A percentile compares a stretch with the other conserved stretches of the same genome.
Conservation (phyloP, 2,329 filamentous ascomycete species). For the Xylaria sp. region DNA sequence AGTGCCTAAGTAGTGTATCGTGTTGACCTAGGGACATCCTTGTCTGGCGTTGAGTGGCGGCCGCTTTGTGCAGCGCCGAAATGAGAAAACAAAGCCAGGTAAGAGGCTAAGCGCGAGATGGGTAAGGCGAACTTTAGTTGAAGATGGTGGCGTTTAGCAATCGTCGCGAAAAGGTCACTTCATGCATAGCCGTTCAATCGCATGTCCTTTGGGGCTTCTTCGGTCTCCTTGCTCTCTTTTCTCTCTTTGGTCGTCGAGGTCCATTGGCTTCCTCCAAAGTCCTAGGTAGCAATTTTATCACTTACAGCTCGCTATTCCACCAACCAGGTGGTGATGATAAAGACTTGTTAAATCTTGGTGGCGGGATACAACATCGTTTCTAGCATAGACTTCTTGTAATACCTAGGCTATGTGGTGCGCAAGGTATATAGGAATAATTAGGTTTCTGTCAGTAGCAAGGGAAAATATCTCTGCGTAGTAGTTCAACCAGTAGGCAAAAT, state of each 20-base stretch:
- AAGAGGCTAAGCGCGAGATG: neutral
- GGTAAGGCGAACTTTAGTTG: slow-evolving; percentile 13
- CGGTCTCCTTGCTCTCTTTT: neutral
- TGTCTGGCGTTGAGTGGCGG: neutral
- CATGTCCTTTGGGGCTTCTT: neutral
- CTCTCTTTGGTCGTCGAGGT: neutral
- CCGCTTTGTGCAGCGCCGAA: slow-evolving; percentile 10
- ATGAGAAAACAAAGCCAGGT: neutral
- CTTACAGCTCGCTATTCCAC: neutral
- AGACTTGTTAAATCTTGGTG: neutral
- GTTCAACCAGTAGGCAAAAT: neutral
- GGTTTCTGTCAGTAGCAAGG: neutral
- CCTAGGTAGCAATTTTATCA: neutral
- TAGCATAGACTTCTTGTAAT: neutral
- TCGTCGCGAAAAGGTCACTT: too few species aligned
- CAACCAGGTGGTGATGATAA: neutral
- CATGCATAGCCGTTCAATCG: neutral
- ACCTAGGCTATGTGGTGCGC: slow-evolving; percentile 5
- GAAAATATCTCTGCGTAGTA: neutral
- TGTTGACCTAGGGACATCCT: neutral
- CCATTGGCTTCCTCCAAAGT: neutral
- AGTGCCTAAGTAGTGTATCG: neutral
- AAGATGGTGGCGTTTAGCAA: neutral
- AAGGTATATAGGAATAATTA: neutral
- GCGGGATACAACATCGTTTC: neutral